A percentile compares a stretch with the other conserved stretches of the same genome.
Evolutionary conservation across 2,329 filamentous ascomycete species (phyloP).

Genomic region (Microdochium nivale): DNA sequence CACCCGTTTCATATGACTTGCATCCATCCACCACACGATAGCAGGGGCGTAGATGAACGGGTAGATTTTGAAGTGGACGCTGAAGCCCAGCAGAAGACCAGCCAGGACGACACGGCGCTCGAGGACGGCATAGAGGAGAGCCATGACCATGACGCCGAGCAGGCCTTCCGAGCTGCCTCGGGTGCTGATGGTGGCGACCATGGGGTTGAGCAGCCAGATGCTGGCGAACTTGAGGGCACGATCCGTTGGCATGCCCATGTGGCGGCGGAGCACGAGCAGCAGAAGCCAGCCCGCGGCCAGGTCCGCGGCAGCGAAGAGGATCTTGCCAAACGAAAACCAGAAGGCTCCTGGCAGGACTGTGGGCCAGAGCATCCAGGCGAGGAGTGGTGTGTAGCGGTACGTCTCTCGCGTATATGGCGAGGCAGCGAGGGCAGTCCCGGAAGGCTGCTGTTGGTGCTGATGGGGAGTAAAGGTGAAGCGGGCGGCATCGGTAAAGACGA

Average conservation of each 20-base stretch:
- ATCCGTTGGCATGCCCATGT: slow-evolving; percentile 34
- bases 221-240: slow-evolving; percentile 67
- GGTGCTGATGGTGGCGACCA: slow-evolving; percentile 96
- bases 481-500: slow-evolving; percentile 93
- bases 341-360: slow-evolving; percentile 41
- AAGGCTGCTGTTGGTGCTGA: slow-evolving; percentile 82
- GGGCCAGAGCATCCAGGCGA: slow-evolving; percentile 85
- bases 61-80: slow-evolving; percentile 98
- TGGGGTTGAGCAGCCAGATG: slow-evolving; percentile 93
- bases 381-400: slow-evolving; percentile 90
- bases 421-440: slow-evolving; percentile 54
- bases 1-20: background rate
- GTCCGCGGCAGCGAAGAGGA: slow-evolving; percentile 77
- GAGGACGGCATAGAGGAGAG: slow-evolving; percentile 74
- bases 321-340: slow-evolving; percentile 80
- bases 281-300: slow-evolving; percentile 66
- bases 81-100: slow-evolving; percentile 68
- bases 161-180: slow-evolving; percentile 89
- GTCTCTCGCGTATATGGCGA: slow-evolving; percentile 87
- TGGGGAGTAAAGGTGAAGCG: slow-evolving; percentile 51
- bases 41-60: slow-evolving; percentile 89
- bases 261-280: slow-evolving; percentile 27
- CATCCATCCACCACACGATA: slow-evolving; percentile 73
- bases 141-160: slow-evolving; percentile 75
- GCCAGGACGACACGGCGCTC: slow-evolving; percentile 54